These are phyloP conservation scores for Aristolochia fimbriata DNA, from an alignment of 164 flowering plant genomes.

Conservation along the genomic window DNA sequence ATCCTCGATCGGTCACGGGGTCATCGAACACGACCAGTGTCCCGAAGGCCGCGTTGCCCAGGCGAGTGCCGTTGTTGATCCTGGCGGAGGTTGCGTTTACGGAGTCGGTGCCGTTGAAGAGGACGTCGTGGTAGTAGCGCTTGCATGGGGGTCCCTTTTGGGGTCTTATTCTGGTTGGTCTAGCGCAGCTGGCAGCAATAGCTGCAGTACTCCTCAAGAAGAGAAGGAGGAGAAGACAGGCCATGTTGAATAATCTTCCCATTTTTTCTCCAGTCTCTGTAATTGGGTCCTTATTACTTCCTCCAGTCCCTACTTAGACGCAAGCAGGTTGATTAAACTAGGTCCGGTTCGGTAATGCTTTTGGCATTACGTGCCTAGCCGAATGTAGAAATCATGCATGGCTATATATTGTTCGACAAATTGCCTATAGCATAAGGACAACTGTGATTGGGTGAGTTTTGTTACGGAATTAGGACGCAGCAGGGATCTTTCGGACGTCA, in stretches of 20 bases:
- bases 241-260: not conserved
- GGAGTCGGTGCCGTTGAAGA: slow-evolving; percentile 31
- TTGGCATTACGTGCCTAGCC: no score
- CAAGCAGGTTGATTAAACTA: no score
- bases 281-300: no score
- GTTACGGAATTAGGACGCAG: no score
- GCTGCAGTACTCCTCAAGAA: slow-evolving; percentile 1
- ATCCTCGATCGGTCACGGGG: slow-evolving; percentile 29
- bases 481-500: no score
- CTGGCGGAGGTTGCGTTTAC: slow-evolving; percentile 26
- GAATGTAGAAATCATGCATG: no score
- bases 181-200: no score
- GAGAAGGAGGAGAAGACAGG: not conserved
- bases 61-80: not conserved
- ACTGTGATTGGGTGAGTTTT: no score
- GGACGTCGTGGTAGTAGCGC: slow-evolving; percentile 32
- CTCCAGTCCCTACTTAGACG: no score
- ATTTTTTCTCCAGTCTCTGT: not conserved
- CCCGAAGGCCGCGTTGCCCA: slow-evolving; percentile 27
- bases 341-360: no score
- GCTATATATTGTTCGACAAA: no score
- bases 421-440: no score
- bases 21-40: slow-evolving; percentile 40
- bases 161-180: slow-evolving; percentile 2
- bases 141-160: slow-evolving; percentile 31